A percentile compares a stretch with the other conserved stretches of the same genome.
Conservation (phyloP, 2,329 filamentous ascomycete genomes). For the Xylaria sp. region DNA sequence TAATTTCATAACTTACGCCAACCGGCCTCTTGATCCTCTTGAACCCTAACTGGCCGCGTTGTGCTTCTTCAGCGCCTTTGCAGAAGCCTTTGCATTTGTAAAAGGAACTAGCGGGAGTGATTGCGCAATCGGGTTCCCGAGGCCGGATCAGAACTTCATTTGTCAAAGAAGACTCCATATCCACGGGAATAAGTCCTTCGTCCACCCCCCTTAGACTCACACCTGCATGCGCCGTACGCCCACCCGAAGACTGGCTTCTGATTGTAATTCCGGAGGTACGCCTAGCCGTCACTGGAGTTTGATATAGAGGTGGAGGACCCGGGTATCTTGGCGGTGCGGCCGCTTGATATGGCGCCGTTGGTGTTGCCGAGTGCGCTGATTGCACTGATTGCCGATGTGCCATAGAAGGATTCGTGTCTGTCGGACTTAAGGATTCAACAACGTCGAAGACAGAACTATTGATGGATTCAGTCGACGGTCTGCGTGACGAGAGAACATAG, state of each 20-base stretch:
- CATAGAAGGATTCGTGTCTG: conserved; percentile 25
- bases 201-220: conserved; percentile 26
- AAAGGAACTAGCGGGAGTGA: conserved; percentile 56
- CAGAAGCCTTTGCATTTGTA: conserved; percentile 61
- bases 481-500: conserved; percentile 34
- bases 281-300: conserved; percentile 22
- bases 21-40: conserved; percentile 58
- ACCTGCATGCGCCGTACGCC: conserved; percentile 17
- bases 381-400: conserved; percentile 31
- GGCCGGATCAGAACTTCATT: conserved; percentile 28
- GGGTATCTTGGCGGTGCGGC: conserved; percentile 19
- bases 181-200: conserved; percentile 47
- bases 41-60: conserved; percentile 55
- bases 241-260: conserved; percentile 13
- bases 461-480: conserved; percentile 44
- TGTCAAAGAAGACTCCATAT: conserved; percentile 35
- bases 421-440: conserved; percentile 37
- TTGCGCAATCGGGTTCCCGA: conserved; percentile 47
- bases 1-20: conserved; percentile 38
- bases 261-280: conserved; percentile 21
- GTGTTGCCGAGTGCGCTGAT: conserved; percentile 9
- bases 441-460: conserved; percentile 46
- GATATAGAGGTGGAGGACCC: conserved; percentile 36
- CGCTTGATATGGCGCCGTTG: conserved; percentile 8
- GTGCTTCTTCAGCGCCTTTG: conserved; percentile 57